Evolutionary conservation across 108 stramenopile species (phyloP).

Genomic region (Nitzschia sp.): DNA sequence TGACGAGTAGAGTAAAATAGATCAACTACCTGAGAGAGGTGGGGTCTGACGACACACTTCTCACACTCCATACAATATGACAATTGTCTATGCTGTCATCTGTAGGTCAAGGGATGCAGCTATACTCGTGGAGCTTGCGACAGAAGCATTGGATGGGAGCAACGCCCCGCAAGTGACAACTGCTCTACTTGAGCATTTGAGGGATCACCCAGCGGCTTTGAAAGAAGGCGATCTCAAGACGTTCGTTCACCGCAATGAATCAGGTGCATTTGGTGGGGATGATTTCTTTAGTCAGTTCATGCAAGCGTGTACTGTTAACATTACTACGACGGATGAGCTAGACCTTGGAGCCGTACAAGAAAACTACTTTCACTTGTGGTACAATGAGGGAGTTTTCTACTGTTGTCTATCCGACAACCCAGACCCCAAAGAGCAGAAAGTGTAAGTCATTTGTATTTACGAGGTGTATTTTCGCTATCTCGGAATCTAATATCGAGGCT

Average conservation of each 20-base stretch:
- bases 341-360: conserved; percentile 42
- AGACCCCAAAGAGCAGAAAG: conserved; percentile 54
- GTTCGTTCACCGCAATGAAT: conserved; percentile 53
- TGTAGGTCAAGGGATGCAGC: conserved; percentile 63
- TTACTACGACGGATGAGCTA: conserved; percentile 28
- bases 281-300: conserved; percentile 44
- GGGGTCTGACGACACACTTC: no score
- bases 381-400: conserved; percentile 53
- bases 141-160: conserved; percentile 42
- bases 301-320: conserved; percentile 35
- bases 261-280: conserved; percentile 10
- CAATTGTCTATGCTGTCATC: conserved; percentile 78
- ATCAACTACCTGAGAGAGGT: no score
- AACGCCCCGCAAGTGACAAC: conserved; percentile 69
- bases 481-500: not conserved
- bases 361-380: conserved; percentile 70
- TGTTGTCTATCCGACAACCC: conserved; percentile 67
- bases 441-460: conserved; percentile 25
- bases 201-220: conserved; percentile 49
- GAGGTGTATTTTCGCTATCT: not conserved
- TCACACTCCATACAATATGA: conserved; percentile 17
- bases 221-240: conserved; percentile 61
- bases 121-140: conserved; percentile 58
- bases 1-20: no score
- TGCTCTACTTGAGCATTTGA: conserved; percentile 51